These are phyloP conservation scores for Cladobotryum protrusum DNA, from an alignment of 2,329 filamentous ascomycete species.

Conservation along the genomic window DNA sequence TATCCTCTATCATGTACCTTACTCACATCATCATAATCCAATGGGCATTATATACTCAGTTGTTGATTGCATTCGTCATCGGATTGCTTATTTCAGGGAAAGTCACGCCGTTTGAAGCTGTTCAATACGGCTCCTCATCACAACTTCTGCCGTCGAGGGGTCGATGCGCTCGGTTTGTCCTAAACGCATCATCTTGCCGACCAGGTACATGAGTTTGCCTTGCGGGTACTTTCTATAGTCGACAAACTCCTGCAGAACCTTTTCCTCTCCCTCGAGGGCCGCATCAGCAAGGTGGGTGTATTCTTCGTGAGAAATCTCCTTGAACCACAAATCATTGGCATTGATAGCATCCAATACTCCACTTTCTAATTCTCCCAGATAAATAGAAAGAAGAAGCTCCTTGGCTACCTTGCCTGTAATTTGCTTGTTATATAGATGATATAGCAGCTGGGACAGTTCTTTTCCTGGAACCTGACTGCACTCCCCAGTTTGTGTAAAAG, in stretches of 20 bases:
- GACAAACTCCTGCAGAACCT: slow-evolving; percentile 41
- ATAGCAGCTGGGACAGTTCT: slow-evolving; percentile 46
- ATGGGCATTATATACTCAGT: no score
- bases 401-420: slow-evolving; percentile 54
- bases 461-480: slow-evolving; percentile 40
- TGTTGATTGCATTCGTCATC: no score
- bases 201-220: slow-evolving; percentile 55
- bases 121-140: slow-evolving; percentile 34
- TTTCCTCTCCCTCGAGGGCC: slow-evolving; percentile 40
- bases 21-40: no score
- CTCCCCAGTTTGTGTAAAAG: slow-evolving; percentile 40
- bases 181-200: slow-evolving; percentile 52
- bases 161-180: slow-evolving; percentile 51
- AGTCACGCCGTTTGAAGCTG: slow-evolving; percentile 4
- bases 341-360: slow-evolving; percentile 42
- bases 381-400: slow-evolving; percentile 49
- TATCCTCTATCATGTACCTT: no score
- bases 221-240: slow-evolving; percentile 42
- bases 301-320: slow-evolving; percentile 41
- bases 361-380: slow-evolving; percentile 39
- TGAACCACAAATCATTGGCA: slow-evolving; percentile 47
- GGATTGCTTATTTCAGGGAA: no score
- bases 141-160: slow-evolving; percentile 42
- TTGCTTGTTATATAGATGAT: slow-evolving; percentile 39
- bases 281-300: slow-evolving; percentile 42